Conservation (phyloP, 2,329 filamentous ascomycete species). For the Epichloe amarillans region DNA sequence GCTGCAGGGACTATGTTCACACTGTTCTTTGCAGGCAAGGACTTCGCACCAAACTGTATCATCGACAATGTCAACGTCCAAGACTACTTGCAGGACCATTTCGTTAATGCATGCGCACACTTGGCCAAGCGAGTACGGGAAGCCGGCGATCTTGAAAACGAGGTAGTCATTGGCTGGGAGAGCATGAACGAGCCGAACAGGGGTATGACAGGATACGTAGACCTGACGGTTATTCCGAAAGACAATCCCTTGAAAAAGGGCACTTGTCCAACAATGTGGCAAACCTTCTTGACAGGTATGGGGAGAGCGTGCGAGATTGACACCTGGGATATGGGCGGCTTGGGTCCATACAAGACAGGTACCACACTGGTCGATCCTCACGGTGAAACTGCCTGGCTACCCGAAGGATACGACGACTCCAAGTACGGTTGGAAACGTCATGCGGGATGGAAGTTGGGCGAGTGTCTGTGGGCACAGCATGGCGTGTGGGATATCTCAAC, state of each 20-base stretch:
- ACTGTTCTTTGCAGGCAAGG: slow-evolving; percentile 77
- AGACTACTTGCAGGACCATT: slow-evolving; percentile 84
- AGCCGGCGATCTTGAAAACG: slow-evolving; percentile 74
- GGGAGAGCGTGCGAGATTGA: slow-evolving; percentile 82
- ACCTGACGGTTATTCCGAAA: slow-evolving; percentile 67
- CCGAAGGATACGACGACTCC: slow-evolving; percentile 69
- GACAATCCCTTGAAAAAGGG: slow-evolving; percentile 89
- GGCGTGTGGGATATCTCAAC: slow-evolving; percentile 80
- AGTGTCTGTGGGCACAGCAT: slow-evolving; percentile 94
- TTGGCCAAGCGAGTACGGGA: slow-evolving; percentile 77
- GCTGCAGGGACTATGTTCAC: slow-evolving; percentile 87
- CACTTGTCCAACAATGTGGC: slow-evolving; percentile 86
- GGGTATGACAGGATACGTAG: slow-evolving; percentile 70
- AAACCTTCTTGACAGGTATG: slow-evolving; percentile 82
- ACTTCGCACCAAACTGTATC: slow-evolving; percentile 92
- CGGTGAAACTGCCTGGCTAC: slow-evolving; percentile 74
- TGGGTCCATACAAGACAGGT: slow-evolving; percentile 86
- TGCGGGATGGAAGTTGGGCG: slow-evolving; percentile 78
- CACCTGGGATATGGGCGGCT: slow-evolving; percentile 83
- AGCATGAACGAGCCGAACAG: slow-evolving; percentile 90
- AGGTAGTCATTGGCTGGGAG: slow-evolving; percentile 90
- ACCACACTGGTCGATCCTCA: slow-evolving; percentile 74
- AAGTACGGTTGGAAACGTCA: slow-evolving; percentile 86
- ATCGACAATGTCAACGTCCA: slow-evolving; percentile 94
- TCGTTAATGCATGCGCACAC: slow-evolving; percentile 64